Conservation (phyloP, 192 early-diverging fungal species). For the Gaertneriomyces sp. region DNA sequence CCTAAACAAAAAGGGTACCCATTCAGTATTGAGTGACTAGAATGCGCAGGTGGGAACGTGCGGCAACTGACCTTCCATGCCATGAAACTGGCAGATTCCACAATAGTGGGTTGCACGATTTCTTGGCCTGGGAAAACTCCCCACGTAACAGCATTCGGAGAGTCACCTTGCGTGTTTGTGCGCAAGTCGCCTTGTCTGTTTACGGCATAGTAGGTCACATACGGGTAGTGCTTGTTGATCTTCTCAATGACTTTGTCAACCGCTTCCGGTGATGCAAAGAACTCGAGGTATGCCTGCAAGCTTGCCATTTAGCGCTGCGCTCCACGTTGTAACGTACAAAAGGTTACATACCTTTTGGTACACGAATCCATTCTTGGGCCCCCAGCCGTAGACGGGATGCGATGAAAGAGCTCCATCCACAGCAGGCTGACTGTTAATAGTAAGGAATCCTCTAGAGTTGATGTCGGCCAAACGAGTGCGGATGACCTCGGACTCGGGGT, state of each 20-base stretch:
- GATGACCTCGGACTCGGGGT: slow-evolving; percentile 73
- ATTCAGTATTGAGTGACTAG: neutral
- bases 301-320: neutral
- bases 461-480: slow-evolving; percentile 63
- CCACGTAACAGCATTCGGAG: slow-evolving; percentile 96
- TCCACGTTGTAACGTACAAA: neutral
- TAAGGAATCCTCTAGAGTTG: slow-evolving; percentile 83
- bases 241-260: slow-evolving; percentile 66
- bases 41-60: neutral
- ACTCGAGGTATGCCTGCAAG: slow-evolving; percentile 79
- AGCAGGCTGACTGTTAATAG: slow-evolving; percentile 94
- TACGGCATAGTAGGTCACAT: slow-evolving; percentile 85
- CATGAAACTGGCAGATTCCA: slow-evolving; percentile 80
- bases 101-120: slow-evolving; percentile 94
- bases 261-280: slow-evolving; percentile 76
- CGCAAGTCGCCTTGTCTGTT: slow-evolving; percentile 84
- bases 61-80: slow-evolving; percentile 74
- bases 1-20: slow-evolving; percentile 29
- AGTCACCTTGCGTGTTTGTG: slow-evolving; percentile 82
- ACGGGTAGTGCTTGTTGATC: slow-evolving; percentile 60
- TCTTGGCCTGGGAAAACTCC: slow-evolving; percentile 97
- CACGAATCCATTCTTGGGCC: slow-evolving; percentile 91
- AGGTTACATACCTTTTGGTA: slow-evolving; percentile 69
- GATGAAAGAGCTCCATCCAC: slow-evolving; percentile 82
- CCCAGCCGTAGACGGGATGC: slow-evolving; percentile 86